Base-by-base conservation (phyloP, 2,329 filamentous ascomycete species). In the Diaporthe sp. region DNA sequence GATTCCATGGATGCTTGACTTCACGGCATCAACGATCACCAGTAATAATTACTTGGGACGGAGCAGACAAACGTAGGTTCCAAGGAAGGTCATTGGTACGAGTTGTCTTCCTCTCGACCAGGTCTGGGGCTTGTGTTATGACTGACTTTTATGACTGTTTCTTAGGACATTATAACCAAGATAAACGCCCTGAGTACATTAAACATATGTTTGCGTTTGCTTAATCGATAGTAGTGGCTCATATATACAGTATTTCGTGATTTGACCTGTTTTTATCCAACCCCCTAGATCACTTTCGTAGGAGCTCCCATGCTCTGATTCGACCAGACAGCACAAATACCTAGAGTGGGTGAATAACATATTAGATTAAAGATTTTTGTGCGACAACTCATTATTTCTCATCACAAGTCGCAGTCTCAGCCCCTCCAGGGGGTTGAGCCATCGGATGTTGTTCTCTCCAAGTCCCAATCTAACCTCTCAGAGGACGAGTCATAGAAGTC, bases 391-490 rank as follows among this genome's bases (percentile, higher is more conserved):
- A 22, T 53, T n/a, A 51, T 19, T 13, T 69, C 34, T 12, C 6
- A 4, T 42, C 22, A n/a, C 10, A n/a, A 28, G 12, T 2, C 2
- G 28, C 34, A 42, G 49, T 31, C 13, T 69, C 34, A 69, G 22
- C 46, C 65, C 49, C 65, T 37, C 65, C 49, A 69, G 65, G 34
- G 49, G 49, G 65, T 69, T 1, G 65, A 69, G 2, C 65, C n/a
- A 51, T 19, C n/a, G 8, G 65, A 68, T 51, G n/a, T 37, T 22
- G 49, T 55, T 15, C 49, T 42, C 42, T 69, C 65, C 65, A 69
- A 55, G 17, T 69, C 65, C 65, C 65, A 69, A 42, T 69, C 46
- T 17, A 42, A 12, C 17, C 65, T 42, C 51, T 69, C 65, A 42
- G 49, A 69, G 34, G 65, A 69, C 49, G 49, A 55, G 49, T 69